Base-by-base conservation (phyloP, 768 basidiomycete species). In the Lepiota venenata region DNA sequence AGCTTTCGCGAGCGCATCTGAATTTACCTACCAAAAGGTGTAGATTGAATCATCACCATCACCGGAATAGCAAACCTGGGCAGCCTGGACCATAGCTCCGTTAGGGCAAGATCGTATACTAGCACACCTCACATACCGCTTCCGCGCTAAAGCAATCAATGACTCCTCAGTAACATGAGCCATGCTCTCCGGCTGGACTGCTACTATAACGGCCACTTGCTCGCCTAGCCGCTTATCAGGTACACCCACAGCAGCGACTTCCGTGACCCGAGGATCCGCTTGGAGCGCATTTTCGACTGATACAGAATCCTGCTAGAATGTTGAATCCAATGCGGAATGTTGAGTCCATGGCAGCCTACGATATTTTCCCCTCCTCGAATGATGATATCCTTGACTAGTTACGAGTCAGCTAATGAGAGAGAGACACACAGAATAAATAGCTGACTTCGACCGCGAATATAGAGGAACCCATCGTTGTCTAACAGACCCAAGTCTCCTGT, bases 311-410 rank as follows among this genome's bases (percentile, higher is more conserved):
- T 70, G 18, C 32, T 32, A 42, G 11, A 36, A 2, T 5, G 25
- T 25, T 12, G 41, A 25, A 38, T 16, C 20, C 1, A 51, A 37
- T 8, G 18, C 39, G 18, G 20, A 12, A 47, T 38, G 25, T 25
- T 25, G 25, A 15, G 6, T 5, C 9, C 15, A 21, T 14, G 25
- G 25, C 10, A n/a, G 57, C 78, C 56, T 50, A 77, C 80, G 50
- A 82, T 79, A 57, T 81, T 81, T 65, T 82, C 80, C 10, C 80
- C 80, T 16, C 80, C 79, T 16, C 79, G 69, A 50, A 82, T 77
- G 40, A 81, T 80, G 39, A 81, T 71, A 58, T 81, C 80, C 59
- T 81, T 80, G 44, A 77, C 80, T 75, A 46, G 2, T 37, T 21
- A 48, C 6, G 11, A 9, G 9, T 32, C 51, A 22, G 41, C 20